Evolutionary conservation across 345 rosid species (phyloP), one percentile per base, ranked within the genome.

Genomic region (Ceriops tagal): DNA sequence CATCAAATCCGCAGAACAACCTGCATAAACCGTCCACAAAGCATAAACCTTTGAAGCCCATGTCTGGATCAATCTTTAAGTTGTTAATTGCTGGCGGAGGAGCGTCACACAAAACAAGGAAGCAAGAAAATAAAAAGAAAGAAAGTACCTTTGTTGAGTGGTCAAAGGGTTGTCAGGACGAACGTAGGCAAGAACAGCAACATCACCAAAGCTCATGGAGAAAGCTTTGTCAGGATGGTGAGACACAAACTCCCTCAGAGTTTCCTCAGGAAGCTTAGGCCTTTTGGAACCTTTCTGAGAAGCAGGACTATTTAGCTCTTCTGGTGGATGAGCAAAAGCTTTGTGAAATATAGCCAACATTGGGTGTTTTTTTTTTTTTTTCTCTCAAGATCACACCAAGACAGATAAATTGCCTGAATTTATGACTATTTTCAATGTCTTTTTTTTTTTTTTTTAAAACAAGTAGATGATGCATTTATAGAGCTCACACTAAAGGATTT

Each of bases 1-100:
- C 88, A 62, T 90, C 91, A 18, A 63, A 43, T 27, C 70, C 76
- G 39, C 80, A 82, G 66, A 63, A 88, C 83, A 75, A 72, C 76
- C 59, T 74, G 69, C 63, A 43, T 37, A 22, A 51, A 56, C 28
- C 31, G 11, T 27, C 60, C 55, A 18, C 21, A 35, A 16, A 28
- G 1, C 47, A 11, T 18, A 67, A 26, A 4, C 21, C n/a, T 0
- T 43, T 15, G 4, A 43, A 43, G 5, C 49, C 49, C 19, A 43
- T 11, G 49, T 13, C 49, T 3, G 49, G 1, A 30, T 28, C 35
- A 19, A 16, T 5, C 32, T 58, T 19, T 3, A 5, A 27, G 22
- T 34, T 58, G 37, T 15, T 16, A 34, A 34, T 34, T 34, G 37
- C 37, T 34, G 37, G 37, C 0, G 37, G 37, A 34, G 37, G 37